Evolutionary conservation across 495 filamentous ascomycete species (phyloP).

Genomic region (Xylaria scruposa): DNA sequence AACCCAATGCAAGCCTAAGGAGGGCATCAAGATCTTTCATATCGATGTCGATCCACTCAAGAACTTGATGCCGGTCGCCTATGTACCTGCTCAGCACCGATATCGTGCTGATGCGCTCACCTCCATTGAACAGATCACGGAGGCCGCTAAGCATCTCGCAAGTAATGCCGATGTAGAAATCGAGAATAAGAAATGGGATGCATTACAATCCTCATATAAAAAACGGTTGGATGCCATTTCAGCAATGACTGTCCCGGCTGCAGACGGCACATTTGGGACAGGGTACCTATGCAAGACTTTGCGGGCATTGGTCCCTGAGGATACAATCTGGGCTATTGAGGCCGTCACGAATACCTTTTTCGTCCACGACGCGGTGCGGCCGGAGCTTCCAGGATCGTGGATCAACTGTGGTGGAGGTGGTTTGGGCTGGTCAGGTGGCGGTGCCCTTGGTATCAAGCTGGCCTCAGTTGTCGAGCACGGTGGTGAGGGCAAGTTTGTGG

Average conservation of each 20-base stretch:
- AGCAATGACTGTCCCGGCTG: constrained; percentile 59
- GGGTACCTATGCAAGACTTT: constrained; percentile 73
- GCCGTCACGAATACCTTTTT: constrained; percentile 83
- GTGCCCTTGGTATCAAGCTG: constrained; percentile 85
- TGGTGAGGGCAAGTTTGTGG: constrained; percentile 82
- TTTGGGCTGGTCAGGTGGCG: constrained; percentile 94
- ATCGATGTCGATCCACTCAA: constrained; percentile 89
- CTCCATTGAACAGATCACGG: constrained; percentile 74
- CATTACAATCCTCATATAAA: constrained; percentile 65
- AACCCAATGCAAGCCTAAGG: constrained; percentile 63
- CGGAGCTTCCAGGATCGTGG: constrained; percentile 79
- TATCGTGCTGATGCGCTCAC: constrained; percentile 79
- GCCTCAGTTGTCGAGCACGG: constrained; percentile 69
- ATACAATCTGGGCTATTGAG: constrained; percentile 87
- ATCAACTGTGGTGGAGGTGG: constrained; percentile 96
- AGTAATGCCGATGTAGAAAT: constrained; percentile 54
- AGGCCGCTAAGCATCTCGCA: constrained; percentile 51
- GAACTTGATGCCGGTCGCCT: constrained; percentile 84
- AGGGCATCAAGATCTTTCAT: constrained; percentile 75
- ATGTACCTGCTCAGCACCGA: constrained; percentile 73
- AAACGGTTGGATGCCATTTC: constrained; percentile 65
- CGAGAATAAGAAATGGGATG: constrained; percentile 58
- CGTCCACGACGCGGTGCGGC: constrained; percentile 82
- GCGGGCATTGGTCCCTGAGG: constrained; percentile 67
- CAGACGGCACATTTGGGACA: constrained; percentile 71